These are phyloP conservation scores for Liriodendron chinense DNA, from an alignment of 164 flowering plant genomes.

Conservation along the genomic window DNA sequence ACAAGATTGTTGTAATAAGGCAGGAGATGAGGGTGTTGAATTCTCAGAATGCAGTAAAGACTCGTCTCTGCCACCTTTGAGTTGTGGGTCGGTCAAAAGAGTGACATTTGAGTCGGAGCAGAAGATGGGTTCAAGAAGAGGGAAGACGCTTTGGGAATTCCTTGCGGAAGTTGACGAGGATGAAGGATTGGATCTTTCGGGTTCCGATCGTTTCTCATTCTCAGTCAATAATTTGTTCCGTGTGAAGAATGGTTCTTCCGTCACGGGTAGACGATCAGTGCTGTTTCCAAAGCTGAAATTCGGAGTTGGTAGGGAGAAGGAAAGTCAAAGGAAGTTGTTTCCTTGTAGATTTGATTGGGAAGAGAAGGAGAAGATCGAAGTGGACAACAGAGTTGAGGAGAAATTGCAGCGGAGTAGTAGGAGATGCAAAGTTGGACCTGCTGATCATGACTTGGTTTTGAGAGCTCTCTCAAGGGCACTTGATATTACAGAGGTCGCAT, in stretches of 20 bases:
- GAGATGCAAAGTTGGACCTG: constrained; percentile 68
- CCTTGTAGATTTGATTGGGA: constrained; percentile 76
- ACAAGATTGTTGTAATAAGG: background rate
- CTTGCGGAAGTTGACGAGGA: constrained; percentile 78
- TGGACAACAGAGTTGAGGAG: constrained; percentile 46
- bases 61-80: constrained; percentile 5
- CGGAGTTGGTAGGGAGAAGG: constrained; percentile 64
- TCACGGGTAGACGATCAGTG: constrained; percentile 55
- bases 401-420: constrained; percentile 29
- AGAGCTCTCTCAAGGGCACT: constrained; percentile 81
- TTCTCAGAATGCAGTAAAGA: constrained; percentile 12
- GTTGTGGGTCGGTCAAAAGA: constrained; percentile 42
- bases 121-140: constrained; percentile 28
- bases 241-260: constrained; percentile 60
- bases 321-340: constrained; percentile 49
- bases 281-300: constrained; percentile 73
- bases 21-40: background rate
- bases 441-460: constrained; percentile 79
- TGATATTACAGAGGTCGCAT: constrained; percentile 71
- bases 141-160: constrained; percentile 80
- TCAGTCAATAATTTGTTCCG: constrained; percentile 78
- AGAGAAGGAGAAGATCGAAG: constrained; percentile 56
- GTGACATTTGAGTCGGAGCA: constrained; percentile 61
- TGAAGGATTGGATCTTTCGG: constrained; percentile 91
- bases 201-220: constrained; percentile 89